Conservation (phyloP, 257 asterid genomes). For the Capsicum rhomboideum region DNA sequence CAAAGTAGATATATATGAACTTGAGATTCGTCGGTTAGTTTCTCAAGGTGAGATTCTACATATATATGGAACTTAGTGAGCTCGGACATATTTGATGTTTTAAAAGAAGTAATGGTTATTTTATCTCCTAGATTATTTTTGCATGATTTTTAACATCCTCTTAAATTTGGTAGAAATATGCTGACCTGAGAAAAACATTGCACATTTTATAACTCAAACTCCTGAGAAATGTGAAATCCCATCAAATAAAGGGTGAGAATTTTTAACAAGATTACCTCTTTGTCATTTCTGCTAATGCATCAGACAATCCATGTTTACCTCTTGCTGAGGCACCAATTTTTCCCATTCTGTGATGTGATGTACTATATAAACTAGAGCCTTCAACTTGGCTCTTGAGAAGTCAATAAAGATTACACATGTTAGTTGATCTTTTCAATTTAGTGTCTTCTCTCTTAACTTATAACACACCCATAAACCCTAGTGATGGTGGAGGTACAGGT, state of each 20-base stretch:
- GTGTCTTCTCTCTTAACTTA: constrained; percentile 36
- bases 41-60: no score
- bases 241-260: neutral
- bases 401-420: constrained; percentile 58
- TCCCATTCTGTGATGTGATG: constrained; percentile 25
- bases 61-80: no score
- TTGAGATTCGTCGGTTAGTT: no score
- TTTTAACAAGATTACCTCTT: constrained; percentile 32
- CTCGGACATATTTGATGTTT: no score
- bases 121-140: constrained; percentile 34
- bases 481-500: constrained; percentile 19
- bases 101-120: no score
- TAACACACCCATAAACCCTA: constrained; percentile 2
- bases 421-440: constrained; percentile 51
- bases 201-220: neutral
- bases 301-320: constrained; percentile 68
- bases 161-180: constrained; percentile 62
- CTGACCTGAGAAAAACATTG: constrained; percentile 35
- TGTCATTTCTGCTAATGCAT: constrained; percentile 73
- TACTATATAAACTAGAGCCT: constrained; percentile 34
- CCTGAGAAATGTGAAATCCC: neutral
- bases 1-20: no score
- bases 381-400: constrained; percentile 60
- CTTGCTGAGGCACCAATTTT: constrained; percentile 19
- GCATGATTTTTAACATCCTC: constrained; percentile 56